A percentile compares a stretch with the other conserved stretches of the same genome.
phyloP scores from a whole-genome alignment of 179 eudicot genomes.

The Camellia oleifera region DNA sequence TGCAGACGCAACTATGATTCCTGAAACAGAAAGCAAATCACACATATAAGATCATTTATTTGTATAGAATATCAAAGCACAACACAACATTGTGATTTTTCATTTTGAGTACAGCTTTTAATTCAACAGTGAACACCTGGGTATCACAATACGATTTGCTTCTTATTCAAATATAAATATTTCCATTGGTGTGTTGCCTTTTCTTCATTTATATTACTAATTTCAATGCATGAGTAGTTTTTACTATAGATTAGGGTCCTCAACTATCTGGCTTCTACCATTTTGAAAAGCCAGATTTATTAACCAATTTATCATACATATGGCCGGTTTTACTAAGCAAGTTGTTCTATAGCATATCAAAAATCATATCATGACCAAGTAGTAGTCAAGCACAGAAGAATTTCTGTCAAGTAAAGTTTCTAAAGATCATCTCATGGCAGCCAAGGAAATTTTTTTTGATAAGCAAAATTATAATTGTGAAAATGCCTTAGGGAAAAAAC shows the following conservation, averaged over 20 bases:
- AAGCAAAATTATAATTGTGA: too few relatives aligned
- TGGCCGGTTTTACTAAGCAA: not conserved
- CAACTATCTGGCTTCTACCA: not conserved
- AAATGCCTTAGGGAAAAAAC: too few relatives aligned
- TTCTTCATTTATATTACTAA: not conserved
- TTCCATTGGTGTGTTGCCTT: not conserved
- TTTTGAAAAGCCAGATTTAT: not conserved
- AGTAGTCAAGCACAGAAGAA: not conserved
- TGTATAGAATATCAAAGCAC: not conserved
- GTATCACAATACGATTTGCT: not conserved
- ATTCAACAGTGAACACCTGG: not conserved
- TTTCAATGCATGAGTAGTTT: not conserved
- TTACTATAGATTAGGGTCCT: not conserved
- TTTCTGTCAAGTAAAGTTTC: too few relatives aligned
- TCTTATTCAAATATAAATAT: not conserved
- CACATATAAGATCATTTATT: not conserved
- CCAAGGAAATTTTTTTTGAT: too few relatives aligned
- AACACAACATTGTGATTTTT: not conserved
- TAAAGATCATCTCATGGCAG: too few relatives aligned
- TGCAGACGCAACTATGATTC: constrained; percentile 72
- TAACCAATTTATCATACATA: not conserved
- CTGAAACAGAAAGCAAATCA: constrained; percentile 28
- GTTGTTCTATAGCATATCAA: not conserved
- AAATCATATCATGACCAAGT: not conserved
- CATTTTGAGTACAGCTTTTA: not conserved